Percentiles rank a stretch among this genome's conserved stretches.
These are phyloP conservation scores for Backusella liffmaniae DNA, from an alignment of 192 early-diverging fungal species.

Conservation along the genomic window DNA sequence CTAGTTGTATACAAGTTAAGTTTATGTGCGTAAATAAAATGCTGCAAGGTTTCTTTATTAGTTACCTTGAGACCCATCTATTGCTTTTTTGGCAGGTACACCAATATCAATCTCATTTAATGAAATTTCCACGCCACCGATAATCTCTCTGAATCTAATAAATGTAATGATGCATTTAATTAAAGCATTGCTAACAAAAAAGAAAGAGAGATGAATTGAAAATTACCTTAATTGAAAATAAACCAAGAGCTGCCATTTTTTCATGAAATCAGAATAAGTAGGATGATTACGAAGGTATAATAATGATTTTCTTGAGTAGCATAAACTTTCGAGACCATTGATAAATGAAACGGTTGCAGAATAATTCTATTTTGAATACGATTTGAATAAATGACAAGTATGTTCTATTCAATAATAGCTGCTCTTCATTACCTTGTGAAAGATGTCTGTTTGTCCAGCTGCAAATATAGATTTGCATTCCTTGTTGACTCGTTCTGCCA, in stretches of 20 bases:
- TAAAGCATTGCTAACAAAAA: not conserved
- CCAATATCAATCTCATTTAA: conserved; percentile 6
- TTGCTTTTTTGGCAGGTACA: not conserved
- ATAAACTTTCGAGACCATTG: conserved; percentile 44
- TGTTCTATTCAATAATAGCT: not conserved
- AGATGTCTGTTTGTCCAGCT: conserved; percentile 65
- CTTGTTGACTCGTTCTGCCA: conserved; percentile 45
- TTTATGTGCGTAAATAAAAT: not conserved
- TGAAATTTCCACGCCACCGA: conserved; percentile 38
- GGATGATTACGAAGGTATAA: conserved; percentile 48
- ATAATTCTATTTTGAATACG: conserved; percentile 44
- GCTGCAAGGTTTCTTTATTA: not conserved
- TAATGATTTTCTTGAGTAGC: conserved; percentile 42
- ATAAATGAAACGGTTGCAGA: conserved; percentile 57
- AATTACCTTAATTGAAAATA: conserved; percentile 58
- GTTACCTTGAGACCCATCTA: conserved; percentile 7
- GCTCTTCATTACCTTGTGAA: conserved; percentile 54
- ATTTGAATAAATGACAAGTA: not conserved
- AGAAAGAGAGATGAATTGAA: not conserved
- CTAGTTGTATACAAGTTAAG: not conserved
- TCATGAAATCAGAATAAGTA: conserved; percentile 55
- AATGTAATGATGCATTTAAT: too few species aligned
- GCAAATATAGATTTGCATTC: conserved; percentile 55
- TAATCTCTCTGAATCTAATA: conserved; percentile 48
- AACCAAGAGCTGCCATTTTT: conserved; percentile 57